phyloP scores from a whole-genome alignment of 306 rosid genomes.

The Trichosanthes truncata region DNA sequence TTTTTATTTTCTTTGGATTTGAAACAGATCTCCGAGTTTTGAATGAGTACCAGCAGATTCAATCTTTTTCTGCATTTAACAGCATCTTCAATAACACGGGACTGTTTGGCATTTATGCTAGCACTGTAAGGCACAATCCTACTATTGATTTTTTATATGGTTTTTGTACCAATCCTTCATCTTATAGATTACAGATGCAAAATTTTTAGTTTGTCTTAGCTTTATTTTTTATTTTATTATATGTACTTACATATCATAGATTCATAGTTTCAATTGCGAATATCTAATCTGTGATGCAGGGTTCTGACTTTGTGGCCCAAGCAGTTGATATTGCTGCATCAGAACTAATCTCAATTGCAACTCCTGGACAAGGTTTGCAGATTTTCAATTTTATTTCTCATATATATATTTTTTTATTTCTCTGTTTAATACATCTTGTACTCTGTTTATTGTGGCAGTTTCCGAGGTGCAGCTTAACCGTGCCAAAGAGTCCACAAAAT shows the following conservation, averaged over 20 bases:
- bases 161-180: not conserved
- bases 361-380: slow-evolving; percentile 74
- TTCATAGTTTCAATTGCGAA: not conserved
- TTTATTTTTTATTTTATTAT: not conserved
- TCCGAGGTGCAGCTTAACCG: slow-evolving; percentile 70
- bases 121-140: slow-evolving; percentile 51
- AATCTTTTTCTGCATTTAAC: slow-evolving; percentile 86
- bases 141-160: not conserved
- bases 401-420: not conserved
- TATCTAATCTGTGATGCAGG: slow-evolving; percentile 32
- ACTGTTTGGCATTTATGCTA: slow-evolving; percentile 70
- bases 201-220: not conserved
- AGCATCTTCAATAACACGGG: slow-evolving; percentile 87
- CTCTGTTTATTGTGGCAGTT: slow-evolving; percentile 34
- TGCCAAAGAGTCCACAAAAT: slow-evolving; percentile 78
- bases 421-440: not conserved
- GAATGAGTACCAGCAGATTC: slow-evolving; percentile 69
- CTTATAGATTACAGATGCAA: not conserved
- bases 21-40: slow-evolving; percentile 72
- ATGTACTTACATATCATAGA: not conserved
- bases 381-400: not conserved
- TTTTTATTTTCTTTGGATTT: slow-evolving; percentile 8
- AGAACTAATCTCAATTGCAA: slow-evolving; percentile 67
- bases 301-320: slow-evolving; percentile 50
- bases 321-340: slow-evolving; percentile 68